Base-by-base conservation (phyloP, 1,284 basidiomycete species). In the Ganoderma lingzhi region DNA sequence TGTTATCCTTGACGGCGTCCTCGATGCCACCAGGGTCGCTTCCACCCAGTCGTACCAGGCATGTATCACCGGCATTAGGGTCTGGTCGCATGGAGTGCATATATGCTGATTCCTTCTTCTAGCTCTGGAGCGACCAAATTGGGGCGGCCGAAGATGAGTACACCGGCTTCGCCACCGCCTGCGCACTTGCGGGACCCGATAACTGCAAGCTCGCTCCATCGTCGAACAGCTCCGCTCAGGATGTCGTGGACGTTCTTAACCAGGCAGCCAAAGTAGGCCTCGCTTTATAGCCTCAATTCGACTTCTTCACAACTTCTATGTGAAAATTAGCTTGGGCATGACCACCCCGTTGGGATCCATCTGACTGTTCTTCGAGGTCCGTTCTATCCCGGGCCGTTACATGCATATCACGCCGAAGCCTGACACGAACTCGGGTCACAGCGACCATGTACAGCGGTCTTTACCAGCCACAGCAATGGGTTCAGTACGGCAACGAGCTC, bases 1-100 rank as follows among this genome's bases (percentile, higher is more conserved):
- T 6, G 65, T 74, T 6, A 74, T 74, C 32, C 62, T 74, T 12
- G 73, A 74, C 32, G 67, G 71, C 5, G 67, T 72, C 3, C 62
- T 69, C 9, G 69, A 74, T 51, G 64, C 70, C 2, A 69, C 70
- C 2, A 39, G 23, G 10, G 44, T 71, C 2, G 70, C 70, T 10
- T 67, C 63, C 1, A 37, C 42, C 12, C 67, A 71, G 45, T 69
- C 70, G 12, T 67, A 71, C 63, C 32, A 48, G 23, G 70, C 66
- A 42, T 9, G 67, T 71, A 39, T 9, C 5, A 19, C 23, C 9
- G 19, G 6, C 41, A 6, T 28, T 23, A 23, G 23, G 23, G 0
- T 28, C 41, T 44, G 41, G 42, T 12, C 41, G 28, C 6, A 15
- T 30, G 17, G 12, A 2, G 9, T 6, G n/a, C 35, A 53, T 23